These are phyloP conservation scores for Jamesozyma spencerorum DNA, from an alignment of 805 yeast genomes.

Conservation along the genomic window DNA sequence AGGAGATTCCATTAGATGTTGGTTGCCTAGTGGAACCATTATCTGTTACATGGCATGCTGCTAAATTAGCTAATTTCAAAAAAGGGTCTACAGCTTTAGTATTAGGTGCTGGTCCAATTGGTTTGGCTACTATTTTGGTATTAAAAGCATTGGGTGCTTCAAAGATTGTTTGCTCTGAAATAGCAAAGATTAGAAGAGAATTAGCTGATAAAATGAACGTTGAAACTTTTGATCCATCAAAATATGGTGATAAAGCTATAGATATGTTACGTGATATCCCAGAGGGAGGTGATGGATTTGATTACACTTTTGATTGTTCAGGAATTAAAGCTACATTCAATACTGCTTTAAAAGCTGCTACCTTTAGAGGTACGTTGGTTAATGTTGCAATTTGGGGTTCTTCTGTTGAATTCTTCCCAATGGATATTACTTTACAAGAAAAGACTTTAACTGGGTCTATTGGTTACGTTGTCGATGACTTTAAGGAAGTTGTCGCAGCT, in stretches of 20 bases:
- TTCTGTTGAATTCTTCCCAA: conserved; percentile 42
- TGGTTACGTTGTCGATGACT: conserved; percentile 50
- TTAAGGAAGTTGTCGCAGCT: conserved; percentile 46
- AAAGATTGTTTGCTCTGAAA: conserved; percentile 43
- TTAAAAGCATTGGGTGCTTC: conserved; percentile 42
- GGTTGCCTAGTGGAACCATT: conserved; percentile 52
- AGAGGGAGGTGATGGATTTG: conserved; percentile 39
- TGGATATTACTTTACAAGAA: conserved; percentile 47
- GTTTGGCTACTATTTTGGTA: conserved; percentile 48
- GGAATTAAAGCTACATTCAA: conserved; percentile 44
- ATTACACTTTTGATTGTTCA: conserved; percentile 45
- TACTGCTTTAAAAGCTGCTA: conserved; percentile 41
- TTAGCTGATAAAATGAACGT: conserved; percentile 42
- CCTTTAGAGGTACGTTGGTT: conserved; percentile 48
- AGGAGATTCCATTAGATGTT: conserved; percentile 38
- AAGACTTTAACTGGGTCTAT: conserved; percentile 51
- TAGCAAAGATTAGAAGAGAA: conserved; percentile 40
- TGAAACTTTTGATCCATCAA: conserved; percentile 40
- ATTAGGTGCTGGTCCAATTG: conserved; percentile 57
- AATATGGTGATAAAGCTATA: conserved; percentile 29
- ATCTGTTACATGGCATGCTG: conserved; percentile 52
- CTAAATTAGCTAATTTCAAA: conserved; percentile 36
- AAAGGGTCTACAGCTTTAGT: conserved; percentile 41
- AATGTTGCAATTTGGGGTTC: conserved; percentile 61
- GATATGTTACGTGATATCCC: conserved; percentile 34